Evolutionary conservation across 139 green algal species (phyloP), one percentile per base, ranked within the genome.

Genomic region (Chlorella sorokiniana): DNA sequence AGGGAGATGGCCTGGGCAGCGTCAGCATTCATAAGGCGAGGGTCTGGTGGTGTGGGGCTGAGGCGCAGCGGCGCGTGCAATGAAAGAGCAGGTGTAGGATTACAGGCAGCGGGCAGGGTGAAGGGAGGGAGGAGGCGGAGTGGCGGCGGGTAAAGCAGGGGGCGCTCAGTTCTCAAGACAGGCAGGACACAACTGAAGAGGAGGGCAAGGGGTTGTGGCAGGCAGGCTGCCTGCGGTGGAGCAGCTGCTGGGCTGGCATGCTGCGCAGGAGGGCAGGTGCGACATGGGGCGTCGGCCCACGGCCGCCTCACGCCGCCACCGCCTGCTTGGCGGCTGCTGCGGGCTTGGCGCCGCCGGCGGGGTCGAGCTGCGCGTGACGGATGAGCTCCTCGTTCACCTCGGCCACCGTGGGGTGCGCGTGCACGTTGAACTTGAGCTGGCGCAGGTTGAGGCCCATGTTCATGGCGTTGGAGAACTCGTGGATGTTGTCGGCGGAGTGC

Each of bases 381-480:
- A 88, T 83, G n/a, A 88, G 84, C 38, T 84, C 75, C 74, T 88
- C 84, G 25, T 86, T 77, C 25, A 84, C 95, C 87, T 99, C 97
- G 1, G 92, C 95, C 38, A 99, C 90, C 4, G 97, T 99, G 40
- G 97, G 97, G 88, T 99, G 97, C 11, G 97, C 95, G 80, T 99
- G 97, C 72, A 99, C 97, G 77, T 93, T 95, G 90, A 99, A 99
- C 91, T 97, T 98, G 89, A 99, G 93, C 86, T 99, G 94, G 86
- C 96, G 87, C 63, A 83, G 22, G 41, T 25, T 41, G 10, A 27
- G 44, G 38, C 79, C 86, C 82, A 92, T 83, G 56, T 80, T 92
- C 41, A 99, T 94, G 62, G 97, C 97, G 86, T 99, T 99, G 65
- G 95, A 98, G 31, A 95, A 96, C 88, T 99, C 97, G 87, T 99